Evolutionary conservation across 2,329 filamentous ascomycete species (phyloP), one percentile per base, ranked within the genome.

Genomic region (Trichophyton rubrum): DNA sequence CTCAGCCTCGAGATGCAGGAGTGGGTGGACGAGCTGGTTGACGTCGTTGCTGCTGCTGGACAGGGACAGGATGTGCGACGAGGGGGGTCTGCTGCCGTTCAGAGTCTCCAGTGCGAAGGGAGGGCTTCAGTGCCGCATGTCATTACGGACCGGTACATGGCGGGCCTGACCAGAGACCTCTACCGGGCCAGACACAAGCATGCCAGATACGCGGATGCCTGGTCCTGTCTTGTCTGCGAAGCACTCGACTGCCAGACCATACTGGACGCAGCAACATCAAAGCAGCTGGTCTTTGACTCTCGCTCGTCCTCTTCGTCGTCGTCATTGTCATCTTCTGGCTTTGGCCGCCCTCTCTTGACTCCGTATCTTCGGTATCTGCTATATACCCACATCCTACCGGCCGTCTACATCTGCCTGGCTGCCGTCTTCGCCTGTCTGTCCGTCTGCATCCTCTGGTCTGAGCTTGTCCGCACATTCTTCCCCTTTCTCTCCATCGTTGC

Each of bases 11-110:
- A 87, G 47, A 93, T 91, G 68, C 84, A 86, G 66, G 91, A 96
- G 66, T 99, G 93, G 93, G 95, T 99, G 65, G 92, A 97, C 66
- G 93, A 99, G 69, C 77, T 99, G 35, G 85, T 84, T 2, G 92
- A 97, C 64, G 13, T 17, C 64, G 13, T 17, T 9, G 45, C 45
- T 47, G 83, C 86, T 64, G 85, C 85, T 51, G 85, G 82, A 1
- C 66, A 73, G 20, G 45, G 20, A 1, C 33, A 38, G 40, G 40
- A n/a, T n/a, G 15, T 15, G 24, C 33, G 8, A 38, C 33, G 45
- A 22, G 22, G 11, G 11, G 20, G 3, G 1, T 3, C 20, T 89
- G 4, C 82, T 85, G 1, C 89, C 92, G 65, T 76, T 71, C 59
- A 77, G 80, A 53, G 69, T 73, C 27, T 55, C 15, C 49, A 33